Evolutionary conservation across 2,329 filamentous ascomycete species (phyloP), one percentile per base, ranked within the genome.

Genomic region (Fusarium verticillioides): DNA sequence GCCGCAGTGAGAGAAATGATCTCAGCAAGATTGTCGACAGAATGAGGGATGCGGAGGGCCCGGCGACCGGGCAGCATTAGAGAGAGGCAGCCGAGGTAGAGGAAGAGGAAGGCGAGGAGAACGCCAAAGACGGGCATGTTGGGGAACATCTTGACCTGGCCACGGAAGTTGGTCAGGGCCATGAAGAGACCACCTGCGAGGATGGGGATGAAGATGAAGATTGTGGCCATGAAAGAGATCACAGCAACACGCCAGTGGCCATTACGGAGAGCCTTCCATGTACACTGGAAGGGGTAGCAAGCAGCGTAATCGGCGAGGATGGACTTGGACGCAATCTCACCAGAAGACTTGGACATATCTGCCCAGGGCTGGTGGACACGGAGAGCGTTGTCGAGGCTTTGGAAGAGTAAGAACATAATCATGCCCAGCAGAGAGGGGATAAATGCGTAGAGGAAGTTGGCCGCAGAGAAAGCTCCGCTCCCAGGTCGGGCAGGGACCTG

Each of bases 361-460:
- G 87, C 90, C 88, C 92, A 95, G 1, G 93, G 92, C 73, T 91
- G 88, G 7, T 94, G 86, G 37, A 90, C 85, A 60, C 92, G 90
- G 66, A 94, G 79, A 4, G 88, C 85, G 78, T 90, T 86, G 77
- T 95, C 93, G 63, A 94, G 82, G 37, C 88, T 87, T 69, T 93
- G 88, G 80, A 94, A 91, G 57, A 88, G 80, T 50, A 94, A 86
- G 79, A 92, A 93, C 54, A 94, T 83, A 21, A 93, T 74, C 77
- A 91, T 89, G 9, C 91, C 93, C 34, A 95, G 79, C 1, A 93
- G 75, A 6, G 91, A 89, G 1, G 93, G 93, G 28, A 95, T 63
- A 81, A 95, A 94, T 69, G 89, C 90, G 84, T 95, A 98, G 57
- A 97, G 84, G 83, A 98, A 98, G 82, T 97, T 94, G 56, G 94